Evolutionary conservation across 495 filamentous ascomycete genomes (phyloP), one percentile per base, ranked within the genome.

Genomic region (Staphylotrichum longicolle): DNA sequence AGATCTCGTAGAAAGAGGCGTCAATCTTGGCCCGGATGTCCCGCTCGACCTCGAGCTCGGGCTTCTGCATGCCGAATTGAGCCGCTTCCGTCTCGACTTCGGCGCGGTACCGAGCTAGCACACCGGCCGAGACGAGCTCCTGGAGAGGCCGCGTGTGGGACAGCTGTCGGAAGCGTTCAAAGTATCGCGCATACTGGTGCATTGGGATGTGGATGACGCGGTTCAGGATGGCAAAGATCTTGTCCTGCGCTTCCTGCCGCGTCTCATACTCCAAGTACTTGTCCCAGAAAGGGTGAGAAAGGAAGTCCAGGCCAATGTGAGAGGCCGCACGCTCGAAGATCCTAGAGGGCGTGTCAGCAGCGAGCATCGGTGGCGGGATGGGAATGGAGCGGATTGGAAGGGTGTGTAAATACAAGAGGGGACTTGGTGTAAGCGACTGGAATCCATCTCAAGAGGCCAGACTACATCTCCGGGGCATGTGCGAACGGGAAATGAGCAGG

Each of bases 191-290:
- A 80, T 96, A 98, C 72, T 97, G 92, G 70, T 98, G 93, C 87
- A 96, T 91, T 2, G 95, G 95, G 46, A 99, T 93, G 68, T 90
- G 86, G 53, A 96, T 89, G 48, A 98, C 83, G 41, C 95, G 90
- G 50, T 83, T 83, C 35, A 97, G 81, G 55, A 99, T 90, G 8
- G 82, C 83, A 62, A 96, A 93, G 54, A 98, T 91, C 70, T 86
- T 90, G 62, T 96, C 90, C 37, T 89, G 85, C 0, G 89, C 88
- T 69, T 96, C 91, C 51, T 93, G 77, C 8, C 92, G 86, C 68
- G 96, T 91, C 69, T 98, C 94, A 67, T 92, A 98, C 67, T 97
- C 94, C 56, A 98, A 83, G 67, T 96, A 99, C 75, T 96, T 98
- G 69, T 98, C 95, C 94, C 94, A 99, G 80, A 99, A 97, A 0